Percentiles rank a stretch among this genome's conserved stretches.
Conservation (phyloP, 2,329 filamentous ascomycete genomes). For the Epichloe sylvatica region DNA sequence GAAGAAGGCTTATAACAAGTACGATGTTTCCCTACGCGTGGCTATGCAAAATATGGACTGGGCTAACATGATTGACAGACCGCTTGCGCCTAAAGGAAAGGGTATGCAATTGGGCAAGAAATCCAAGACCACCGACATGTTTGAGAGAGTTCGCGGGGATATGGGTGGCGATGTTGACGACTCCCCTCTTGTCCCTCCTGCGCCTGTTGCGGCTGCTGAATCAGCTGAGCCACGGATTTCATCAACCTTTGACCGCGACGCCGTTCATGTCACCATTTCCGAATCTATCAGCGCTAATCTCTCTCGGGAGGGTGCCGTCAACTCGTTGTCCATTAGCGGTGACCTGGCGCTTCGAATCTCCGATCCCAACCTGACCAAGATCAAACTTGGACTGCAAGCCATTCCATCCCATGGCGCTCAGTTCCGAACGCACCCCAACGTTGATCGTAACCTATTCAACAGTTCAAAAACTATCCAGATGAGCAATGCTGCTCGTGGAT, state of each 20-base stretch:
- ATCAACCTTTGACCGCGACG: slow-evolving; percentile 62
- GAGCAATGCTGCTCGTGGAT: slow-evolving; percentile 73
- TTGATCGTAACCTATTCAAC: slow-evolving; percentile 80
- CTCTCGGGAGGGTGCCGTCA: slow-evolving; percentile 74
- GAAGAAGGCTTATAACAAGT: slow-evolving; percentile 81
- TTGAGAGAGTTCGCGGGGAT: slow-evolving; percentile 85
- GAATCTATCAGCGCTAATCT: slow-evolving; percentile 86
- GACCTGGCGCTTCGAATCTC: slow-evolving; percentile 84
- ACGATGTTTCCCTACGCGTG: slow-evolving; percentile 17
- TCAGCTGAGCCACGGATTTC: slow-evolving; percentile 43
- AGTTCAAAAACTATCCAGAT: slow-evolving; percentile 75
- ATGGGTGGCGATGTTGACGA: slow-evolving; percentile 78
- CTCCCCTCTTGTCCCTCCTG: slow-evolving; percentile 52
- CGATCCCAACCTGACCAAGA: slow-evolving; percentile 77
- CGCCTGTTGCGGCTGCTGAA: slow-evolving; percentile 36
- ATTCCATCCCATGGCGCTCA: slow-evolving; percentile 71
- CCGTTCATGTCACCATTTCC: slow-evolving; percentile 74
- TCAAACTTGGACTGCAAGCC: slow-evolving; percentile 70
- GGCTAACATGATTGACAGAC: slow-evolving; percentile 21
- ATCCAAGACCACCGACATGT: slow-evolving; percentile 94
- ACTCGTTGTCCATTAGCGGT: slow-evolving; percentile 77
- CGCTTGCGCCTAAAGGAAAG: slow-evolving; percentile 69
- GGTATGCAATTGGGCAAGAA: slow-evolving; percentile 99
- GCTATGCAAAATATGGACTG: background rate
- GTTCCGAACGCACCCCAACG: slow-evolving; percentile 92